Percentiles rank a stretch among this genome's conserved stretches.
These are phyloP conservation scores for Glycine tomentella DNA, from an alignment of 306 rosid genomes.

Conservation along the genomic window DNA sequence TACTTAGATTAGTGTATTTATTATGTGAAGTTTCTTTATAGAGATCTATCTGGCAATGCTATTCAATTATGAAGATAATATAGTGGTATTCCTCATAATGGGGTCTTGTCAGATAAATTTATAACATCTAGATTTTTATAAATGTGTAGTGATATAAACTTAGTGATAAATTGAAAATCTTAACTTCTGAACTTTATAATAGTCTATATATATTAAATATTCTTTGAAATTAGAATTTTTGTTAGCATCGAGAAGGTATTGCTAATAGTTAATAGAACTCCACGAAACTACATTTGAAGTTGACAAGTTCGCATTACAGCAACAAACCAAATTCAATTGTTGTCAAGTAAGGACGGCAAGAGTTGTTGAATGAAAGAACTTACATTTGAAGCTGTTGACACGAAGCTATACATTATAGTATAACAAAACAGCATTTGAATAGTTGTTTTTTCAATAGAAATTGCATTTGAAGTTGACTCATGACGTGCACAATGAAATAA, in stretches of 20 bases:
- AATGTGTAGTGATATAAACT: not conserved
- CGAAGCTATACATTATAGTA: not conserved
- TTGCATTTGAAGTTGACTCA: not conserved
- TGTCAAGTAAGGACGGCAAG: not conserved
- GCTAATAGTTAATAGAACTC: not conserved
- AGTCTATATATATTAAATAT: not conserved
- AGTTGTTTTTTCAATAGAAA: not conserved
- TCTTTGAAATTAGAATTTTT: not conserved
- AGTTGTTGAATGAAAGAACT: constrained; percentile 5
- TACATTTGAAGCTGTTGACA: constrained; percentile 1
- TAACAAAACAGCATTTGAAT: not conserved
- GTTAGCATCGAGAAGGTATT: not conserved
- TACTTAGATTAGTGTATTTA: no score
- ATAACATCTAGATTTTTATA: not conserved
- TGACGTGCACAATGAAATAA: not conserved
- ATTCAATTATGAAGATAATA: not conserved
- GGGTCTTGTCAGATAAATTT: not conserved
- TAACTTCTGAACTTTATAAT: not conserved
- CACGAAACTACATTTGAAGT: not conserved
- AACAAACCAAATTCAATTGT: no score
- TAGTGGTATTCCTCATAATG: not conserved
- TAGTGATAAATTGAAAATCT: no score
- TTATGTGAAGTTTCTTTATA: no score
- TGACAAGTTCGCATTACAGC: no score
- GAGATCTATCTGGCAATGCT: not conserved